A percentile compares a stretch with the other conserved stretches of the same genome.
Conservation (phyloP, 2,329 filamentous ascomycete species). For the Sporothrix brunneoviolacea region DNA sequence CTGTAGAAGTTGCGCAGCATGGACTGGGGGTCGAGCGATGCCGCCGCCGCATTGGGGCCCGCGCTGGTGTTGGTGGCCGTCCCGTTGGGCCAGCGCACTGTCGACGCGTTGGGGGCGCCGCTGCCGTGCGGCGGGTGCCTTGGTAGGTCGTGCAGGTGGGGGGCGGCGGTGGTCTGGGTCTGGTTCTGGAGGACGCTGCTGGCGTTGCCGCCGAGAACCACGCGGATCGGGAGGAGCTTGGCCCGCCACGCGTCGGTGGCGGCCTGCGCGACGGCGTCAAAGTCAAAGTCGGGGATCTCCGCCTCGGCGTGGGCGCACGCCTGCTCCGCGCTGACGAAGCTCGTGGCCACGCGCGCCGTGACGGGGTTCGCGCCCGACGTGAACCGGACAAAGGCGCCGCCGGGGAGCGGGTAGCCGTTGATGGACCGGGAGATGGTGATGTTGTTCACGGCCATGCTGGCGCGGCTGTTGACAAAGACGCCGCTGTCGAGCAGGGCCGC, state of each 20-base stretch:
- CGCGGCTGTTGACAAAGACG: conserved; percentile 52
- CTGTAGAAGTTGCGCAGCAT: conserved; percentile 62
- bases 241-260: conserved; percentile 53
- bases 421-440: conserved; percentile 43
- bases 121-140: neutral
- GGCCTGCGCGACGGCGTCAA: conserved; percentile 43
- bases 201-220: conserved; percentile 32
- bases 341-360: conserved; percentile 60
- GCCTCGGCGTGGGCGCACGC: conserved; percentile 62
- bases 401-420: conserved; percentile 49
- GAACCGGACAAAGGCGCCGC: conserved; percentile 60
- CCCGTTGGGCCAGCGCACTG: neutral
- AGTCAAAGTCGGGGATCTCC: conserved; percentile 64
- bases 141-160: too few species aligned
- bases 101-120: neutral
- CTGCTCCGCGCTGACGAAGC: conserved; percentile 58
- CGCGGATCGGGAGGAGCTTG: conserved; percentile 52
- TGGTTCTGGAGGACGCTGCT: neutral
- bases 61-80: neutral
- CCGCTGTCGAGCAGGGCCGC: conserved; percentile 53
- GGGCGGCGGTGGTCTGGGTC: neutral
- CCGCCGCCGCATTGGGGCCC: conserved; percentile 14
- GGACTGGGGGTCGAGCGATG: conserved; percentile 38
- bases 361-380: conserved; percentile 43
- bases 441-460: conserved; percentile 40